Evolutionary conservation across 2,329 filamentous ascomycete species (phyloP).

Genomic region (Colletotrichum ledebouriae): DNA sequence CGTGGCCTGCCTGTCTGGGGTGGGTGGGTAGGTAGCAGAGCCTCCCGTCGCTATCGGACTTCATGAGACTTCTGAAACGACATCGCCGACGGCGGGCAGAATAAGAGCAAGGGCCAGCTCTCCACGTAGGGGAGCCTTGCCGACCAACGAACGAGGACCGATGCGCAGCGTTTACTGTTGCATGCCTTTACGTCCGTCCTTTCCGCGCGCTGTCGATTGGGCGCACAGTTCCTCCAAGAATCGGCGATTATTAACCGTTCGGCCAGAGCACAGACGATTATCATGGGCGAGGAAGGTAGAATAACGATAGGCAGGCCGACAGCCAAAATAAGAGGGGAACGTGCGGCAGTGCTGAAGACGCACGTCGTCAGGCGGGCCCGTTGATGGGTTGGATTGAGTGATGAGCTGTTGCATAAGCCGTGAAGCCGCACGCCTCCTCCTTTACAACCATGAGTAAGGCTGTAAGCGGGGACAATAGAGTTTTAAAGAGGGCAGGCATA

Average conservation of each 20-base stretch:
- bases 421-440: slow-evolving; percentile 2
- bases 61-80: slow-evolving; percentile 11
- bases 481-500: slow-evolving; percentile 3
- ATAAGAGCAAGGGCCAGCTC: background rate
- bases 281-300: slow-evolving; percentile 1
- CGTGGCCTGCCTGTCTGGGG: too few species aligned
- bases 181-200: too few species aligned
- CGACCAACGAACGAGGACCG: slow-evolving; percentile 8
- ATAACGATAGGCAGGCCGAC: background rate
- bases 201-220: slow-evolving; percentile 10
- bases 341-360: slow-evolving; percentile 8
- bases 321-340: background rate
- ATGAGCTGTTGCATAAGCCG: background rate
- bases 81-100: background rate
- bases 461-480: slow-evolving; percentile 11
- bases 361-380: background rate
- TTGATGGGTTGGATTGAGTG: background rate
- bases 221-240: background rate
- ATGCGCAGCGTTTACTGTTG: background rate
- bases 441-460: background rate
- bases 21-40: too few species aligned
- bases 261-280: slow-evolving; percentile 15
- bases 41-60: slow-evolving; percentile 5
- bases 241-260: slow-evolving; percentile 30
- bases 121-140: slow-evolving; percentile 20